Evolutionary conservation across 2,329 filamentous ascomycete genomes (phyloP).

Genomic region (Fusarium marasasianum): DNA sequence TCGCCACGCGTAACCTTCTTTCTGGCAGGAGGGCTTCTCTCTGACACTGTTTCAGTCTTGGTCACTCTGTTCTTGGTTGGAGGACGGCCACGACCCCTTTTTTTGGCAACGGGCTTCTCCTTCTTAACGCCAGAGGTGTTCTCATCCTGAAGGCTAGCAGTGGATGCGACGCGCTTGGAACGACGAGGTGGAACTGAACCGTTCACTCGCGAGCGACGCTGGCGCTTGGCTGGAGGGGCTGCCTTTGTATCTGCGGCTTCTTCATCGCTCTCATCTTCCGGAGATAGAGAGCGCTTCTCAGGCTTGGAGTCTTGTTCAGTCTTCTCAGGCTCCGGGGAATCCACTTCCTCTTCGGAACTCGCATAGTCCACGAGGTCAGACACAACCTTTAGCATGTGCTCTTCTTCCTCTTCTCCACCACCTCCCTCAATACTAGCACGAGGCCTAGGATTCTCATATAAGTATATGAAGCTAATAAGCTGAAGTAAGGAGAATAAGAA

Average conservation of each 20-base stretch:
- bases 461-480: neutral
- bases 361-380: slow-evolving; percentile 25
- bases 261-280: neutral
- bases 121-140: neutral
- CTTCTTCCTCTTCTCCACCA: slow-evolving; percentile 13
- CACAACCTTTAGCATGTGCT: neutral
- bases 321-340: neutral
- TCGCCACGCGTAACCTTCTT: slow-evolving; percentile 20
- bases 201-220: neutral
- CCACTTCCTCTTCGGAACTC: neutral
- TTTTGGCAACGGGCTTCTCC: neutral
- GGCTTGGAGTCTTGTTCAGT: neutral
- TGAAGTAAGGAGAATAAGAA: neutral
- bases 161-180: slow-evolving; percentile 19
- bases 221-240: slow-evolving; percentile 13
- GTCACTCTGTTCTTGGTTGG: slow-evolving; percentile 15
- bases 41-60: neutral
- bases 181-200: slow-evolving; percentile 4
- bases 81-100: slow-evolving; percentile 24
- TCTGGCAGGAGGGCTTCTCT: neutral
- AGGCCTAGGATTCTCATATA: slow-evolving; percentile 2
- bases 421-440: slow-evolving; percentile 19
- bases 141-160: neutral
- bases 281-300: slow-evolving; percentile 6
- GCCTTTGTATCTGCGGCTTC: neutral